Evolutionary conservation across 2,329 filamentous ascomycete genomes (phyloP).

Genomic region (Thyridium curvatum): DNA sequence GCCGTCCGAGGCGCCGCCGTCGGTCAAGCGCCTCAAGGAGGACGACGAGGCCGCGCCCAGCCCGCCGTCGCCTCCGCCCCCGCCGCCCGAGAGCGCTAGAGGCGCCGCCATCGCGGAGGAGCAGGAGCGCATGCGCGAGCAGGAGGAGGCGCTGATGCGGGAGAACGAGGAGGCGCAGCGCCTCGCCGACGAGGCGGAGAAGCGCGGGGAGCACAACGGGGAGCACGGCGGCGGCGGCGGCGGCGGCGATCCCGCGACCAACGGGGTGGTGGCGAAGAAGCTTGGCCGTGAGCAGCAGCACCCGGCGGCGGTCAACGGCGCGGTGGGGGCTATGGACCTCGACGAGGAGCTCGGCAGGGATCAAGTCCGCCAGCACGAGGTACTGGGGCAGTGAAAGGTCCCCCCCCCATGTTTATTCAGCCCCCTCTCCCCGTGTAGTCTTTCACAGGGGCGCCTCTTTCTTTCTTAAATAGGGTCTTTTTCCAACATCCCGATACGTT

Average conservation of each 20-base stretch:
- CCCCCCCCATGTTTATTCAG: too few species aligned
- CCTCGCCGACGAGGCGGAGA: conserved; percentile 39
- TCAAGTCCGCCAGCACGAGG: conserved; percentile 3
- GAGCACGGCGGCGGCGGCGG: too few species aligned
- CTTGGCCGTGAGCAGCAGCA: conserved; percentile 12
- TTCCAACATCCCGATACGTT: too few species aligned
- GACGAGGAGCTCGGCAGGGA: background rate
- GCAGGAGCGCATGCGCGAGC: conserved; percentile 37
- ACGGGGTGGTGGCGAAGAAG: conserved; percentile 9
- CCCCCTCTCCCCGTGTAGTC: too few species aligned
- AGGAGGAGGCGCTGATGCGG: conserved; percentile 42
- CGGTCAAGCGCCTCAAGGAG: conserved; percentile 45
- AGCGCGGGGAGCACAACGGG: too few species aligned
- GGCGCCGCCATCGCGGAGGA: conserved; percentile 30
- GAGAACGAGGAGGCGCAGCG: conserved; percentile 51
- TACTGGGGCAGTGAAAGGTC: too few species aligned
- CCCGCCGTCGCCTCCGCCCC: conserved; percentile 40
- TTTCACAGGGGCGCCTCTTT: too few species aligned
- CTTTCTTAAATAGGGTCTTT: too few species aligned
- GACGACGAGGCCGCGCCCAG: conserved; percentile 31
- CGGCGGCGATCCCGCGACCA: too few species aligned
- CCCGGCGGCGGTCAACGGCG: background rate
- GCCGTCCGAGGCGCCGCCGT: conserved; percentile 51
- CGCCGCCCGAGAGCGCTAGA: conserved; percentile 30
- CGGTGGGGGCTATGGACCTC: background rate